phyloP scores from a whole-genome alignment of 2,329 filamentous ascomycete species.

The Nigrograna mackinnonii region DNA sequence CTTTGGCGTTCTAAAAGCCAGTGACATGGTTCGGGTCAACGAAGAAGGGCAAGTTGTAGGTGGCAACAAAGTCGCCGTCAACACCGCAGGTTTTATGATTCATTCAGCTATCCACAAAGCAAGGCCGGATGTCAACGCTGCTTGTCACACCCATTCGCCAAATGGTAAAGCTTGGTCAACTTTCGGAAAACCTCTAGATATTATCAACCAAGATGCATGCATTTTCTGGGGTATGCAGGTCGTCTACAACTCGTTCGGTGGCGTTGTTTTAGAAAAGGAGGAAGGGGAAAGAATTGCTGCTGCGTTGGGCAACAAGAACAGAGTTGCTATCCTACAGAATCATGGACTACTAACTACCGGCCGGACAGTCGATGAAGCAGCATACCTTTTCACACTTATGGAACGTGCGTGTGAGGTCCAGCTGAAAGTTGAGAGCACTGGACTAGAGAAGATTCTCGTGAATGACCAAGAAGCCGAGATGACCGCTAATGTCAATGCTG shows the following conservation, averaged over 20 bases:
- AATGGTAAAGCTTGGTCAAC: slow-evolving; percentile 49
- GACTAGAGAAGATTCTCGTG: slow-evolving; percentile 11
- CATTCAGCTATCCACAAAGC: slow-evolving; percentile 46
- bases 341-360: slow-evolving; percentile 51
- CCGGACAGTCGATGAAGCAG: slow-evolving; percentile 44
- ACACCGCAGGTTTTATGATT: slow-evolving; percentile 52
- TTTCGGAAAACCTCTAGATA: slow-evolving; percentile 47
- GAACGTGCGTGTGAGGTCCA: slow-evolving; percentile 47
- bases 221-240: slow-evolving; percentile 41
- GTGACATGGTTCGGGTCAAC: slow-evolving; percentile 51
- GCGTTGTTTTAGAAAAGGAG: slow-evolving; percentile 48
- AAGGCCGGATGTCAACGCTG: slow-evolving; percentile 50
- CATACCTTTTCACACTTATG: slow-evolving; percentile 46
- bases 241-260: slow-evolving; percentile 50
- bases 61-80: slow-evolving; percentile 42
- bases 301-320: slow-evolving; percentile 40
- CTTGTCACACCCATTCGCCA: slow-evolving; percentile 49
- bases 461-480: slow-evolving; percentile 9
- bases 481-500: no score
- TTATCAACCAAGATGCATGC: slow-evolving; percentile 48
- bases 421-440: slow-evolving; percentile 18
- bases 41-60: slow-evolving; percentile 48
- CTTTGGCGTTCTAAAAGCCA: slow-evolving; percentile 48
- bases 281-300: slow-evolving; percentile 50
- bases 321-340: slow-evolving; percentile 46